Conservation (phyloP, 2,329 filamentous ascomycete genomes). For the Claviceps cyperi region DNA sequence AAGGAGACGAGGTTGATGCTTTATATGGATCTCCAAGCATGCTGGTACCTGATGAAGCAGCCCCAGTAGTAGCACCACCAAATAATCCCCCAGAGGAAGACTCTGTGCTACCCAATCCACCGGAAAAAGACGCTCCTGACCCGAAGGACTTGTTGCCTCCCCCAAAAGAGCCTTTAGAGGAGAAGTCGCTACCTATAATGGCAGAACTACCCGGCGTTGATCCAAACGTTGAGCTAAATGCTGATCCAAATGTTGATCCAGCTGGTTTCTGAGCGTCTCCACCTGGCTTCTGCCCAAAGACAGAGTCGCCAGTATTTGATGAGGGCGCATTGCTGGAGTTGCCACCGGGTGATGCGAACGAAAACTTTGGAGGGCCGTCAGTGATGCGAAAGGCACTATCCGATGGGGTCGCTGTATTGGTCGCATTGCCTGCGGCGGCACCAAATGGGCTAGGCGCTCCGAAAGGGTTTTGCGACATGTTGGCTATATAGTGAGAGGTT, state of each 20-base stretch:
- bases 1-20: slow-evolving; percentile 4
- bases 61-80: background rate
- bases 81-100: slow-evolving; percentile 7
- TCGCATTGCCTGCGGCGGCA: slow-evolving; percentile 17
- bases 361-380: slow-evolving; percentile 22
- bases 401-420: slow-evolving; percentile 19
- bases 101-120: slow-evolving; percentile 7
- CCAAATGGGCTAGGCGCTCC: slow-evolving; percentile 19
- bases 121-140: slow-evolving; percentile 8
- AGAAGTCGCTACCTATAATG: background rate
- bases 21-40: slow-evolving; percentile 12
- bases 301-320: slow-evolving; percentile 12
- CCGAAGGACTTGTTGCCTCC: slow-evolving; percentile 2
- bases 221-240: too few relatives aligned
- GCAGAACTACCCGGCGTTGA: too few relatives aligned
- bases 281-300: slow-evolving; percentile 20
- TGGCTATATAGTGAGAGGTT: slow-evolving; percentile 4
- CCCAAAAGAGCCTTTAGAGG: slow-evolving; percentile 9
- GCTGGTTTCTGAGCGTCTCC: slow-evolving; percentile 15
- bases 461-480: slow-evolving; percentile 26
- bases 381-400: too few relatives aligned
- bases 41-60: slow-evolving; percentile 14
- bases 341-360: slow-evolving; percentile 22
- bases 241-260: slow-evolving; percentile 13
- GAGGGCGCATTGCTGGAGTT: slow-evolving; percentile 16